These are phyloP conservation scores for Phialophora verrucosa DNA, from an alignment of 2,329 filamentous ascomycete genomes.

Conservation along the genomic window DNA sequence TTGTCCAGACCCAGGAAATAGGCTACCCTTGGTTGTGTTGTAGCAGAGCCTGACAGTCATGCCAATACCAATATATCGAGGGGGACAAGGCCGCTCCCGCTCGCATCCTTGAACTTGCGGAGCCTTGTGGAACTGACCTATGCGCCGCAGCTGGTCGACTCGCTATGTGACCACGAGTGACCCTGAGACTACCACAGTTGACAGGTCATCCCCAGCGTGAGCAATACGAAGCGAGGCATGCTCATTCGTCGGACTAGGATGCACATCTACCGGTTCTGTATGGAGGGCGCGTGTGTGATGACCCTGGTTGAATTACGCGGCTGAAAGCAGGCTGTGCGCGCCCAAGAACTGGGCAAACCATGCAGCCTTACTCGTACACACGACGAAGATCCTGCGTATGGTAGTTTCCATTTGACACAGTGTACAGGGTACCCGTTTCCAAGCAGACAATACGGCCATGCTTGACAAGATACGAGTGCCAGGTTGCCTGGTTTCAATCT, in stretches of 20 bases:
- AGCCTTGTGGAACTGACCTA: background rate
- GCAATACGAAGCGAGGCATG: background rate
- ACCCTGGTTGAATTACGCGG: background rate
- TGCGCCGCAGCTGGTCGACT: background rate
- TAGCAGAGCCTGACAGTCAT: background rate
- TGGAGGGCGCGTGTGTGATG: background rate
- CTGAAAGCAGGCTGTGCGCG: background rate
- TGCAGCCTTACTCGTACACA: background rate
- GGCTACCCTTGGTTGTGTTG: background rate
- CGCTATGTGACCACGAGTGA: background rate
- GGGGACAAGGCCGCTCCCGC: background rate
- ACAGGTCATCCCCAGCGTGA: background rate
- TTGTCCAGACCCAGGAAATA: background rate
- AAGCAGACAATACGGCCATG: background rate
- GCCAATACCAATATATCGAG: background rate
- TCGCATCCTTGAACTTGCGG: background rate
- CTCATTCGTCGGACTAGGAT: background rate
- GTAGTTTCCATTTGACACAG: background rate
- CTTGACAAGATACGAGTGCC: background rate
- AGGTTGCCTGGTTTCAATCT: background rate
- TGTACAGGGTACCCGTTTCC: too few relatives aligned
- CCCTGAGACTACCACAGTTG: background rate
- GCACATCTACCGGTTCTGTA: background rate
- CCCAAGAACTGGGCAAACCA: background rate
- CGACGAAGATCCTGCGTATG: too few relatives aligned